Base-by-base conservation (phyloP, 2,329 filamentous ascomycete species). In the Fusarium liriodendri region DNA sequence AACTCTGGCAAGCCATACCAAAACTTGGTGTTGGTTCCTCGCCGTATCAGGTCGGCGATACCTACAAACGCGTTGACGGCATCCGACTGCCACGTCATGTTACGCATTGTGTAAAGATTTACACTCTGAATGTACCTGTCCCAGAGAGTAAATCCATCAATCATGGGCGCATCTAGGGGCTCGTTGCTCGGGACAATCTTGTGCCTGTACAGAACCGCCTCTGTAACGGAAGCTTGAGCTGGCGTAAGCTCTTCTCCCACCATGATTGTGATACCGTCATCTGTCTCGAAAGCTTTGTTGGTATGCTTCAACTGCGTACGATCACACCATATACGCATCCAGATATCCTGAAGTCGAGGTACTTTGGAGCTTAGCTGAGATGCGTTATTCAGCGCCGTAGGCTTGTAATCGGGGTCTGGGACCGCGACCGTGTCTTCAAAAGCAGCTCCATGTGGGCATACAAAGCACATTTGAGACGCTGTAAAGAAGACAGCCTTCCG, bases 1-100 rank as follows among this genome's bases (percentile, higher is more conserved):
- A 72, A 72, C 14, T 72, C 69, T 0, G 69, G 69, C 55, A 72
- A 63, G 2, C 59, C 69, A 10, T 68, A 54, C 69, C 69, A 72
- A 38, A 72, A 72, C 27, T 58, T 71, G 29, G 68, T 72, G 27
- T 72, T 72, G 4, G 64, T 58, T 1, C 68, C 69, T 2, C 50
- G 47, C 1, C 64, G 45, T 3, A 72, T 72, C 3, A 72, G 64
- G 7, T 72, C 69, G 0, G 69, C 38, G 5, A 71, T 71, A 58
- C 69, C 69, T 3, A 71, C 40, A 32, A 72, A 72, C 18, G 68
- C 64, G n/a, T 68, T 71, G 9, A 68, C 68, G 8, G 52, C 68
- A 6, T 72, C 69, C 5, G 69, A 64, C 27, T 72, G 68, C 54
- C 64, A 71, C 4, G 69, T 38, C 68, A 68, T 71, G 6, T 47